Base-by-base conservation (phyloP, 2,329 filamentous ascomycete genomes). In the Aspergillus brunneoviolaceus region DNA sequence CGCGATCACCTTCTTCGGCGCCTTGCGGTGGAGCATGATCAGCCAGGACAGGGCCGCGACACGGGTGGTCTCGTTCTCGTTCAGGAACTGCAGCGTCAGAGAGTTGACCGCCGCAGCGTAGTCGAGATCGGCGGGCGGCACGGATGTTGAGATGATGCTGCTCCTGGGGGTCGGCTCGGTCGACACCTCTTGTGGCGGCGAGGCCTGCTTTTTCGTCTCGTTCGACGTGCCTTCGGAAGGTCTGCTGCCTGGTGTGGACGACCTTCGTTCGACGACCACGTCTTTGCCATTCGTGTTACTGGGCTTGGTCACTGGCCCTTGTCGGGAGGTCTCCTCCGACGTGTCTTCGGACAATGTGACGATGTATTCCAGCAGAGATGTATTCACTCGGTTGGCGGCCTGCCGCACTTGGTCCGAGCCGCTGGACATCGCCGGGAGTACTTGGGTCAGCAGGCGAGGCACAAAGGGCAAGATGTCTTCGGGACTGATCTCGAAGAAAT, bases 381-480 rank as follows among this genome's bases (percentile, higher is more conserved):
- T 89, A 72, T 99, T 99, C 61, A 98, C 94, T 69, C 91, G 87
- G 49, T 88, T 89, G 16, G 95, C 95, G 51, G 93, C 92, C 72
- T 92, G 87, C 51, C 93, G 89, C 63, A 98, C 96, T 49, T 89
- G 87, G 65, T 98, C 93, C 12, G 95, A 90, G 55, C 89, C 91
- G 70, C 93, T 96, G 5, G 94, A 94, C 85, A 99, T 92, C 29
- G 93, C 92, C 16, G 95, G 96, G 29, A 99, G 84, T 58, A 99
- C 89, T 70, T 97, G 91, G 1, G 92, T 92, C 49, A 99, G 80
- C 31, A 99, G 88, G 67, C 92, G 91, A 23, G 96, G 96, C 0
- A 96, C 95, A 74, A 98, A 98, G 4, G 91, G 90, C 48, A 99
- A 83, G 4, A 99, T 96, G 70, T 99, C 95, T 72, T 97, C 95